Evolutionary conservation across 352 stramenopile genomes (phyloP), one percentile per base, ranked within the genome.

Genomic region (Phytophthora aleatoria): DNA sequence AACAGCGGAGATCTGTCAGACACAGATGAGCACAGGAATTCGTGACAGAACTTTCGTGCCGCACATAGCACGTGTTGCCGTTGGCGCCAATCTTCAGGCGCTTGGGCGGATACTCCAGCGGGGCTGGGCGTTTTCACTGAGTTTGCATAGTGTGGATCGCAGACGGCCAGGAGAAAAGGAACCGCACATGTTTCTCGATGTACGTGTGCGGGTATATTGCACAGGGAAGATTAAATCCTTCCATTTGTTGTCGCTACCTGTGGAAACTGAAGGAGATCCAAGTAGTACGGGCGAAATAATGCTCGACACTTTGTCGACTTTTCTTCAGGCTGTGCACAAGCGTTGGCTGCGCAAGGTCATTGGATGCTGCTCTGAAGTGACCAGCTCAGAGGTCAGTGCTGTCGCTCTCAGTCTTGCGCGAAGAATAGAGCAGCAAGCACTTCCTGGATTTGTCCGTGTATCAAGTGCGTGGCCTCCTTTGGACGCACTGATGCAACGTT

Each of bases 61-160:
- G 11, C n/a, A 3, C 0, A 45, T 65, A 33, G 48, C 60, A 8
- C 59, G 48, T 27, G 42, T 58, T 16, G 65, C 24, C 0, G 16
- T 73, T 24, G 49, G 59, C n/a, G 53, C 53, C 31, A 73, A 69
- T 42, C 45, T 73, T 11, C 65, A 73, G 15, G 41, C 39, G 13
- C 30, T 73, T 49, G 15, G 49, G 47, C 43, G 24, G 27, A 27
- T 69, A 36, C 9, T 73, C 24, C 49, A 63, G 8, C 49, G 28
- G 3, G 51, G 24, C 26, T 73, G 65, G 65, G 50, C 65, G 27
- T 69, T 73, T 48, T 60, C 65, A 20, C 12, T 73, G 12, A 47
- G 44, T 66, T 16, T 73, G 2, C 54, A 66, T 24, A 45, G 20
- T 26, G 43, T 62, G 13, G 48, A 62, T 27, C 65, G 64, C 11